These are phyloP conservation scores for Rhododendron ferrugineum DNA, from an alignment of 148 eudicot genomes.

Conservation along the genomic window DNA sequence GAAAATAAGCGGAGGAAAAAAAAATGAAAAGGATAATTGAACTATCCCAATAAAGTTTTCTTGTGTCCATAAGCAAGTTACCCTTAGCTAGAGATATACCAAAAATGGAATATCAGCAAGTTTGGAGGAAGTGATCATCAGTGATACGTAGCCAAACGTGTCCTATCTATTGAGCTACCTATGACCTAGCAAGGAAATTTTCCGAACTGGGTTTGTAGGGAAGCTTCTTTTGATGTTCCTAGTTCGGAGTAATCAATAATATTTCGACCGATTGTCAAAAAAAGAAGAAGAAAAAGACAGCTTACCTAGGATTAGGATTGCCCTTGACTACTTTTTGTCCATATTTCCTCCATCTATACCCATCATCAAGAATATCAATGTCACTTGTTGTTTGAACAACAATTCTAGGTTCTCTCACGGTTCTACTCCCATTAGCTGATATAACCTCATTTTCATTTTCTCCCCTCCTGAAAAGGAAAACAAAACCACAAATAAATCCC, in stretches of 20 bases:
- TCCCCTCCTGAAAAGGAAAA: constrained; percentile 46
- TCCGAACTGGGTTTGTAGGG: too few species aligned
- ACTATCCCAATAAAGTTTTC: not conserved
- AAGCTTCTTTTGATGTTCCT: too few species aligned
- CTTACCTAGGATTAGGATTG: constrained; percentile 77
- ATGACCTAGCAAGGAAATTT: too few species aligned
- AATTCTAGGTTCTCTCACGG: constrained; percentile 70
- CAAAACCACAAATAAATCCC: not conserved
- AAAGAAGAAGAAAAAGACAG: not conserved
- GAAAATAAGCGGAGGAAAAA: not conserved
- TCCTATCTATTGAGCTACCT: too few species aligned
- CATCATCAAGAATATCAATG: constrained; percentile 80
- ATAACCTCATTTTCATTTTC: constrained; percentile 64
- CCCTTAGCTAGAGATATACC: not conserved
- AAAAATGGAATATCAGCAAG: not conserved
- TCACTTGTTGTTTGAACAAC: constrained; percentile 86
- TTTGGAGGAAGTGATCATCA: too few species aligned
- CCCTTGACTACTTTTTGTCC: constrained; percentile 91
- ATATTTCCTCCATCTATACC: constrained; percentile 76
- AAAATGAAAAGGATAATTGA: not conserved
- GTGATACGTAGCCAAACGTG: too few species aligned
- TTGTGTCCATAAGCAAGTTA: not conserved
- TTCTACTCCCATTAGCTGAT: constrained; percentile 58
- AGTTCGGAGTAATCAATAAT: too few species aligned
- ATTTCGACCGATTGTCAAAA: too few species aligned